These are phyloP conservation scores for Cenchrus fungigraminus DNA, from an alignment of 176 grass and related monocot species.

Conservation along the genomic window DNA sequence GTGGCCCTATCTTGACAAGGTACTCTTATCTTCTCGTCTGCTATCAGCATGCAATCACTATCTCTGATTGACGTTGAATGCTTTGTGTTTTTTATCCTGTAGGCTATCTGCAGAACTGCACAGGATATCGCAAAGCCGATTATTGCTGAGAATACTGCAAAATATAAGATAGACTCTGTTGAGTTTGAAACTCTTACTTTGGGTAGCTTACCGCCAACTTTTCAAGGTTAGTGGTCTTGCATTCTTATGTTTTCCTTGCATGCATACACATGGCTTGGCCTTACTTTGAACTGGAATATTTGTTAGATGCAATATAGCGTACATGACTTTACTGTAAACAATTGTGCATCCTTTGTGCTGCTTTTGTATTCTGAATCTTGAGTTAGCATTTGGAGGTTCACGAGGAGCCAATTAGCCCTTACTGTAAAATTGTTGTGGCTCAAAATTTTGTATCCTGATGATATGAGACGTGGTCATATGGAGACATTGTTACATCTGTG, in stretches of 20 bases:
- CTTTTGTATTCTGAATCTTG: not conserved
- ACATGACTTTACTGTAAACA: not conserved
- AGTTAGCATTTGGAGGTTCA: not conserved
- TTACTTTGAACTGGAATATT: slow-evolving; percentile 16
- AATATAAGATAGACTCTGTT: slow-evolving; percentile 91
- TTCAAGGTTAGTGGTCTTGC: slow-evolving; percentile 69
- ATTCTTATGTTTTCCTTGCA: slow-evolving; percentile 9
- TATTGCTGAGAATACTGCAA: slow-evolving; percentile 75
- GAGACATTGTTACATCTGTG: slow-evolving; percentile 4
- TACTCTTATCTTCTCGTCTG: slow-evolving; percentile 40
- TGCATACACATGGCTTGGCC: slow-evolving; percentile 7
- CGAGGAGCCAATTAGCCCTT: not conserved
- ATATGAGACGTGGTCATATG: slow-evolving; percentile 8
- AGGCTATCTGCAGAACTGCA: slow-evolving; percentile 94
- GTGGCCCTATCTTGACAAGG: slow-evolving; percentile 97
- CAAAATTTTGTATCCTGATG: not conserved
- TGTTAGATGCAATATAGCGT: not conserved
- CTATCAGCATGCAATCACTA: slow-evolving; percentile 24
- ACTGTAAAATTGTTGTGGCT: not conserved
- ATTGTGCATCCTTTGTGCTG: not conserved
- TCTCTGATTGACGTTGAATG: slow-evolving; percentile 30
- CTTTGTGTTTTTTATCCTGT: slow-evolving; percentile 37
- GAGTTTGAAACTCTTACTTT: slow-evolving; percentile 91
- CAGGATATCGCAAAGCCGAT: slow-evolving; percentile 83
- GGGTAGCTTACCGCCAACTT: slow-evolving; percentile 88